Evolutionary conservation across 768 basidiomycete genomes (phyloP), one percentile per base, ranked within the genome.

Genomic region (Rhodotorula toruloides): DNA sequence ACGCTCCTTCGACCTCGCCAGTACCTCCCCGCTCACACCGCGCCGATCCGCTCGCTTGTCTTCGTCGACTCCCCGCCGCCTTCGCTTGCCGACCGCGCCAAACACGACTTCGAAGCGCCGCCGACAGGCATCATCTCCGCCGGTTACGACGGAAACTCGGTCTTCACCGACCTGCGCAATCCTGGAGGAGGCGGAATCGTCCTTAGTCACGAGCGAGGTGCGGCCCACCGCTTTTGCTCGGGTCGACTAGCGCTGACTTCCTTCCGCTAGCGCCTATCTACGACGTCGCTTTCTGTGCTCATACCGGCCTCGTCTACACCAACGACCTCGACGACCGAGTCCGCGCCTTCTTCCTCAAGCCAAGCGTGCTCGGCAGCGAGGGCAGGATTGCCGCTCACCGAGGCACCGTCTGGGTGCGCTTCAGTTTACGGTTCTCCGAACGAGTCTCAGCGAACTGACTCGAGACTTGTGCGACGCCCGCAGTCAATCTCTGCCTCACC

Each of bases 311-410:
- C 0, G 83, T 84, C 1, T 81, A 90, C 37, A 86, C 86, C n/a
- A 84, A 87, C 65, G 91, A 93, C 74, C 86, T 87, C 65, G 91
- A 93, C 63, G 88, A 88, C 72, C 83, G 82, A 6, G 82, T 91
- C 58, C 91, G 91, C 75, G 83, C 82, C 5, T 87, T 86, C 74
- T 86, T 86, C 11, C 78, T 87, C 0, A 84, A 86, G 13, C 86
- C 89, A 83, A 81, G 65, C 85, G 87, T 82, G 80, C 90, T 27
- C 87, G 89, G 31, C 79, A 85, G 48, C 87, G 88, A 0, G 86
- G 90, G 76, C 81, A 82, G 22, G 73, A 52, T 91, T 44, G 77
- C 88, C 66, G 87, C 90, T 67, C 86, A 88, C 0, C 81, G 83
- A 22, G 91, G 91, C 0, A 86, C 90, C 16, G 82, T 89, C 63